Percentiles rank a stretch among this genome's conserved stretches.
Conservation (phyloP, 257 asterid genomes). For the Phtheirospermum japonicum region DNA sequence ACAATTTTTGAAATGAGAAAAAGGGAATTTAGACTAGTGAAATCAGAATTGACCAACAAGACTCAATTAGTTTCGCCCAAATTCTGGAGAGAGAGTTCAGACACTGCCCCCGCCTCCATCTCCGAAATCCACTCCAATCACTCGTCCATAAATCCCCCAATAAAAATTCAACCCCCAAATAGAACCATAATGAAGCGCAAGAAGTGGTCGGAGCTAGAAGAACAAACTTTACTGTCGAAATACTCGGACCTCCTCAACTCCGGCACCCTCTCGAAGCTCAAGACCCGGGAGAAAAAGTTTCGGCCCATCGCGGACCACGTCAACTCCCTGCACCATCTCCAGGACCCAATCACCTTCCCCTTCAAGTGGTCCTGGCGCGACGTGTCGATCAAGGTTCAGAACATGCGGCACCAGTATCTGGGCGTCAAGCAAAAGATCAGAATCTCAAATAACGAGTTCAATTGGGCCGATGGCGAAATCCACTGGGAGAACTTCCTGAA, state of each 20-base stretch:
- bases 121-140: too few species aligned
- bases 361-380: constrained; percentile 99
- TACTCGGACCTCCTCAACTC: constrained; percentile 72
- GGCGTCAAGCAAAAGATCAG: constrained; percentile 95
- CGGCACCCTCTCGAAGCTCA: constrained; percentile 75
- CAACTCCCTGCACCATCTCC: constrained; percentile 70
- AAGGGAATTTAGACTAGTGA: too few species aligned
- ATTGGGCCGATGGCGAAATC: constrained; percentile 84
- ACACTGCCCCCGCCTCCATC: too few species aligned
- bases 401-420: constrained; percentile 96
- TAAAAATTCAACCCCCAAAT: background rate
- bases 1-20: too few species aligned
- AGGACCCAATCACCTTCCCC: constrained; percentile 73
- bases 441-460: constrained; percentile 52
- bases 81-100: too few species aligned
- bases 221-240: constrained; percentile 62
- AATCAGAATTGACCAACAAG: too few species aligned
- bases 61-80: too few species aligned
- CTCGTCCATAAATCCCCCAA: too few species aligned
- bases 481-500: constrained; percentile 91
- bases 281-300: constrained; percentile 92
- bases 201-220: constrained; percentile 98
- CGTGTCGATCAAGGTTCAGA: constrained; percentile 87
- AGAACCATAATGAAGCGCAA: constrained; percentile 68
- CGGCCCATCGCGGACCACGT: constrained; percentile 94